A percentile compares a stretch with the other conserved stretches of the same genome.
Evolutionary conservation across 345 rosid species (phyloP).

Genomic region (Pistacia vera): DNA sequence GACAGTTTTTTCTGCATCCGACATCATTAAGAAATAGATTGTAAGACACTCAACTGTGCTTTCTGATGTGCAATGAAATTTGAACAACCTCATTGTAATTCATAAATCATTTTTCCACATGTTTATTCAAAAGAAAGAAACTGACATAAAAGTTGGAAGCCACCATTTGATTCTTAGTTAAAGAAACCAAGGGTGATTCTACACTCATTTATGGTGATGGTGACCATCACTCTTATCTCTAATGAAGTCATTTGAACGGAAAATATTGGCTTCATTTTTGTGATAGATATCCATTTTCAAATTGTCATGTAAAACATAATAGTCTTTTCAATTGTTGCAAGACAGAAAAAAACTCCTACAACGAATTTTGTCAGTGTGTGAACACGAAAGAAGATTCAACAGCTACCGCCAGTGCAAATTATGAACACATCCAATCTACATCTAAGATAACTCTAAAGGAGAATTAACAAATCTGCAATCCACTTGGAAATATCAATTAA

Average conservation of each 20-base stretch:
- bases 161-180: background rate
- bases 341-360: background rate
- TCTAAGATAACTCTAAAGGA: background rate
- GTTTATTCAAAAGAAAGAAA: background rate
- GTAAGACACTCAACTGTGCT: background rate
- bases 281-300: too few species aligned
- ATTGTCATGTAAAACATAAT: too few species aligned
- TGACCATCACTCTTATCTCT: background rate
- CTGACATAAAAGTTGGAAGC: background rate
- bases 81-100: background rate
- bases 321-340: background rate
- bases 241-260: background rate
- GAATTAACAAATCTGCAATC: background rate
- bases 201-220: background rate
- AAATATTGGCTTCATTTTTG: background rate
- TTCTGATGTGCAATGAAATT: background rate
- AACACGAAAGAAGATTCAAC: background rate
- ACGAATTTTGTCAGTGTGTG: background rate
- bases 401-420: background rate
- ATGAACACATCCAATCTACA: background rate
- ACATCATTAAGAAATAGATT: background rate
- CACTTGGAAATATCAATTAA: background rate
- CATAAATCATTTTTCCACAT: background rate
- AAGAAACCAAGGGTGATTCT: too few species aligned
- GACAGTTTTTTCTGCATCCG: slow-evolving; percentile 7